Percentiles rank a stretch among this genome's conserved stretches.
phyloP scores from a whole-genome alignment of 1,284 basidiomycete genomes.

The Sporisorium reilianum region DNA sequence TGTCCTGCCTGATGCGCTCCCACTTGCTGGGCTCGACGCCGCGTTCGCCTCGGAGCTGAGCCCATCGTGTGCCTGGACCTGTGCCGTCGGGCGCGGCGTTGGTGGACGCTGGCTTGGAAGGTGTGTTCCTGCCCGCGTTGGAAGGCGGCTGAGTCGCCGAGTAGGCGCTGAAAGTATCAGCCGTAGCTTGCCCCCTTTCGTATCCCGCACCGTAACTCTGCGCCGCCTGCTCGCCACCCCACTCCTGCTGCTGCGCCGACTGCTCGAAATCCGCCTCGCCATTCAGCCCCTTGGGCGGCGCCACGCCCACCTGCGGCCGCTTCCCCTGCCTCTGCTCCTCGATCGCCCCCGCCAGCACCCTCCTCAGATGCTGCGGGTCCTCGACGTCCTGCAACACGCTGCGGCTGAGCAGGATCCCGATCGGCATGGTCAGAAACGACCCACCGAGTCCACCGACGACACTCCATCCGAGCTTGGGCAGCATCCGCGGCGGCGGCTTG shows the following conservation, averaged over 20 bases:
- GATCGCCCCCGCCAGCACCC: constrained; percentile 36
- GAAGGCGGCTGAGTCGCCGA: constrained; percentile 15
- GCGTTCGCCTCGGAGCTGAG: constrained; percentile 41
- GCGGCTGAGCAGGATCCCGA: constrained; percentile 33
- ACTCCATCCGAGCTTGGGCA: constrained; percentile 27
- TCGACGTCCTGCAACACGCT: constrained; percentile 36
- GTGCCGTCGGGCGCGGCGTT: constrained; percentile 25
- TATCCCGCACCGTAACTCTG: constrained; percentile 11
- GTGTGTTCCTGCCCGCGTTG: background rate
- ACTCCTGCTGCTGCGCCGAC: constrained; percentile 20
- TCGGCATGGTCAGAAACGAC: constrained; percentile 40
- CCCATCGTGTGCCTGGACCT: constrained; percentile 44
- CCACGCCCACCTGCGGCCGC: constrained; percentile 32
- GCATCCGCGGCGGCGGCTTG: constrained; percentile 27
- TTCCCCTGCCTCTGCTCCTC: constrained; percentile 40
- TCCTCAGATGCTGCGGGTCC: constrained; percentile 48
- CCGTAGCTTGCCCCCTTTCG: background rate
- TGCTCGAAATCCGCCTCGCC: constrained; percentile 30
- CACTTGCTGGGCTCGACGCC: constrained; percentile 55
- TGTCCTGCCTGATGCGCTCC: constrained; percentile 56
- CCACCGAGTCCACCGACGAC: constrained; percentile 42
- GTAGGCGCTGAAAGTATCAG: constrained; percentile 22
- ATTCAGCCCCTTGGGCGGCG: constrained; percentile 34
- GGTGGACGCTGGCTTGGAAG: background rate
- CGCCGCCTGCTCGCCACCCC: constrained; percentile 31